Conservation (phyloP, 495 filamentous ascomycete genomes). For the Hypoxylon perforatum region DNA sequence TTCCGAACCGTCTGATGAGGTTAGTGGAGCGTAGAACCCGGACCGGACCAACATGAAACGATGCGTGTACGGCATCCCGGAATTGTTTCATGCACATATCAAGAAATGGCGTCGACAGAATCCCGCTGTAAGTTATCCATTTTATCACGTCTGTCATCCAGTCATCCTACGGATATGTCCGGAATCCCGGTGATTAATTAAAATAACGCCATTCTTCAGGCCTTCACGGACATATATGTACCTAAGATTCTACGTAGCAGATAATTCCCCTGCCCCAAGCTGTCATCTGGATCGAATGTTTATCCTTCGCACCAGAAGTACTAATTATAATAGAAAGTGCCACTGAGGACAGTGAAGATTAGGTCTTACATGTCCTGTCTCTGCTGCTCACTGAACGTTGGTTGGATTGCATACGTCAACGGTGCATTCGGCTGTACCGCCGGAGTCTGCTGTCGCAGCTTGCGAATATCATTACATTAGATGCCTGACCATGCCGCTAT, state of each 20-base stretch:
- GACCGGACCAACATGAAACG: constrained; percentile 39
- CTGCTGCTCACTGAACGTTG: constrained; percentile 17
- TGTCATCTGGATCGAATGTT: too few species aligned
- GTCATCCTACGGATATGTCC: constrained; percentile 3
- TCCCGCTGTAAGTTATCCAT: not conserved
- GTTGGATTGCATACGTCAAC: constrained; percentile 33
- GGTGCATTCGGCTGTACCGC: constrained; percentile 22
- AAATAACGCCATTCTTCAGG: not conserved
- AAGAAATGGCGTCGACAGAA: constrained; percentile 5
- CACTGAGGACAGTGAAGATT: not conserved
- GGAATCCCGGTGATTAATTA: not conserved
- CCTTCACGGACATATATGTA: not conserved
- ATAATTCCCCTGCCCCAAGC: too few species aligned
- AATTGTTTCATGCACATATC: constrained; percentile 37
- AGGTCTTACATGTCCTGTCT: constrained; percentile 17
- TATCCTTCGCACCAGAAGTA: too few species aligned
- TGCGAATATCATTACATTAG: constrained; percentile 2
- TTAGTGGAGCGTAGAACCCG: constrained; percentile 38
- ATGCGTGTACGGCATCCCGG: constrained; percentile 38
- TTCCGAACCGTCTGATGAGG: constrained; percentile 40
- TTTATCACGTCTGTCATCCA: constrained; percentile 10
- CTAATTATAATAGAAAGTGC: not conserved
- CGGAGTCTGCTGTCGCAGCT: not conserved
- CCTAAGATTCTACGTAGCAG: too few species aligned
- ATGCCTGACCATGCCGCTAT: not conserved